Evolutionary conservation across 2,329 filamentous ascomycete genomes (phyloP).

Genomic region (Teratosphaeria viscida): DNA sequence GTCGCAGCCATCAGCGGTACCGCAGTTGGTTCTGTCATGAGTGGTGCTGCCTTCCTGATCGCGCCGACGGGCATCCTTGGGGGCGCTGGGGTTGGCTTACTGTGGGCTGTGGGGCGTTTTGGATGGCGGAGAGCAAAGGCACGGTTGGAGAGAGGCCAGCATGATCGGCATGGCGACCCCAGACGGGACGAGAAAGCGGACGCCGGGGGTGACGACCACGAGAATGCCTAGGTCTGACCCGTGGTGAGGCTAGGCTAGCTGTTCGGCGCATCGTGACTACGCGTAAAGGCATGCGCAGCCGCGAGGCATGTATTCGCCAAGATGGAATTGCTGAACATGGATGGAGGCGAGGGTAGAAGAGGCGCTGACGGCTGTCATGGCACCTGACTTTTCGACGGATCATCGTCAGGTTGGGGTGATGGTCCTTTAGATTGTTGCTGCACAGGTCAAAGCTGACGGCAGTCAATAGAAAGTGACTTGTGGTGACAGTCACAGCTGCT

Average conservation of each 20-base stretch:
- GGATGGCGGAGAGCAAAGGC: conserved; percentile 25
- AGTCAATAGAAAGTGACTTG: too few species aligned
- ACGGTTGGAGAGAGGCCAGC: conserved; percentile 17
- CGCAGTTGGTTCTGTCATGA: conserved; percentile 27
- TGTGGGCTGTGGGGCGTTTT: conserved; percentile 31
- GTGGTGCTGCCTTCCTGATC: conserved; percentile 31
- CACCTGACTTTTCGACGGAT: too few species aligned
- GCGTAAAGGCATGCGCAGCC: too few species aligned
- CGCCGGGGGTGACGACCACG: conserved; percentile 8
- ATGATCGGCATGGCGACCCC: conserved; percentile 14
- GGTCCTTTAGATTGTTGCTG: too few species aligned
- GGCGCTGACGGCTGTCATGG: too few species aligned
- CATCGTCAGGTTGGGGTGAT: too few species aligned
- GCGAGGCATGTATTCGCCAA: too few species aligned
- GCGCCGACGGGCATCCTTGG: conserved; percentile 33
- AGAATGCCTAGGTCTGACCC: conserved; percentile 7
- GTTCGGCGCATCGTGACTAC: too few species aligned
- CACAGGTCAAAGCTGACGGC: too few species aligned
- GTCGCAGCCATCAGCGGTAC: conserved; percentile 30
- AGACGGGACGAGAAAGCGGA: conserved; percentile 17
- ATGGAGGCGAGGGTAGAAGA: too few species aligned
- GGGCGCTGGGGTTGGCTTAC: conserved; percentile 25
- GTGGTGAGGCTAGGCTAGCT: conserved; percentile 5
- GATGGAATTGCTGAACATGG: too few species aligned
- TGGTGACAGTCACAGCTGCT: too few species aligned